Evolutionary conservation across 2,329 filamentous ascomycete genomes (phyloP), one percentile per base, ranked within the genome.

Genomic region (Xylariaceae sp.): DNA sequence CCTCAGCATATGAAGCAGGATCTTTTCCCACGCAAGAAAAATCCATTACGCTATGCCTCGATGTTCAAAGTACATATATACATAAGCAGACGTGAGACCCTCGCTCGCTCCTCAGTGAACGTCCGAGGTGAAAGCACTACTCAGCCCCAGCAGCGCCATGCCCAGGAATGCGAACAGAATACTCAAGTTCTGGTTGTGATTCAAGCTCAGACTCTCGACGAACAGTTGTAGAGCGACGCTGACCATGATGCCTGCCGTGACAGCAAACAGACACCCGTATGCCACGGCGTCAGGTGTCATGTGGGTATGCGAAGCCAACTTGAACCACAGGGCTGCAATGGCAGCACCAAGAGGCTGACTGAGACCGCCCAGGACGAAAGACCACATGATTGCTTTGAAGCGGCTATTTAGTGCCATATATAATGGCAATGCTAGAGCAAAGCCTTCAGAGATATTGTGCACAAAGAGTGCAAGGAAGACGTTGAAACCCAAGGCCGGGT

Each of bases 391-490:
- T 15, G 93, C 91, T 54, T 83, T 85, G 59, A 79, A 69, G 34
- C 89, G 84, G 44, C 83, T 91, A 47, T 84, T 78, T 24, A 96
- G 78, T 1, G 93, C 93, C 56, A 98, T 86, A 64, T 95, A 98
- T 0, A 98, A 73, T 0, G 93, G 93, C 1, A 98, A 69, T 0
- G 89, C 89, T 76, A 98, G 85, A 47, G 90, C 88, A 61, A 97
- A 97, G 2, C 93, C 93, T 68, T 98, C 93, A 19, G 89, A 90
- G 57, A 98, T 95, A 67, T 97, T 98, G 74, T 98, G 93, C 44
- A 98, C 91, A 60, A 95, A 95, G 7, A 98, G 77, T 1, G 93
- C 91, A 64, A 97, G 79, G 67, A 98, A 98, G 41, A 98, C 89
- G 39, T 87, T 86, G 64, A 95, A 81, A 16, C 93, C 93, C 0